A percentile compares a stretch with the other conserved stretches of the same genome.
Conservation (phyloP, 345 rosid species). For the Anacardium occidentale region DNA sequence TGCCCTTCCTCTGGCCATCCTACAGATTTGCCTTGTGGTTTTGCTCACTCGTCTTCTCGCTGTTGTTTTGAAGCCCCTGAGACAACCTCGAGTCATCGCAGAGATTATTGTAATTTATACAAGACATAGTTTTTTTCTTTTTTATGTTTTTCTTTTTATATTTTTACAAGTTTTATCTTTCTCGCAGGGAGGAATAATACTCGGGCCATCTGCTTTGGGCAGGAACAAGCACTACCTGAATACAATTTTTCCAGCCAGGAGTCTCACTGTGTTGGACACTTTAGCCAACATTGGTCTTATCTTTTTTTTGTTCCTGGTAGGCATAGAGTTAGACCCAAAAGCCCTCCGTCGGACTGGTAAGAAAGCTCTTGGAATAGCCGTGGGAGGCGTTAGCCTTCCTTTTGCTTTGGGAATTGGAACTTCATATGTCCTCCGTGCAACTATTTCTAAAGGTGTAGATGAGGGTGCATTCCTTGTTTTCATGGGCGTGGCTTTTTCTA, state of each 20-base stretch:
- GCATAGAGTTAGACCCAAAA: slow-evolving; percentile 56
- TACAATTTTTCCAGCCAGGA: slow-evolving; percentile 48
- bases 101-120: slow-evolving; percentile 72
- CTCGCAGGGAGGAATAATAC: slow-evolving; percentile 69
- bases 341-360: slow-evolving; percentile 58
- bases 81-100: slow-evolving; percentile 95
- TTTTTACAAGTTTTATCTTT: not conserved
- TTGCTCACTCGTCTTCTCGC: slow-evolving; percentile 77
- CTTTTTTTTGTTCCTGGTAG: slow-evolving; percentile 72
- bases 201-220: slow-evolving; percentile 82
- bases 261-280: slow-evolving; percentile 72
- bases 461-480: slow-evolving; percentile 60
- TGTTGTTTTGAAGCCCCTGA: slow-evolving; percentile 63
- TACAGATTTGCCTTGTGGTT: slow-evolving; percentile 82
- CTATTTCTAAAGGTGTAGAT: slow-evolving; percentile 39
- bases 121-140: not conserved
- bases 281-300: slow-evolving; percentile 76
- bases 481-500: slow-evolving; percentile 85
- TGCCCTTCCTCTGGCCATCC: slow-evolving; percentile 81
- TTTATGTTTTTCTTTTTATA: no score
- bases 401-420: slow-evolving; percentile 63
- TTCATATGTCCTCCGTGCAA: slow-evolving; percentile 46
- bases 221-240: slow-evolving; percentile 45
- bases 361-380: slow-evolving; percentile 58
- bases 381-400: slow-evolving; percentile 65